Conservation (phyloP, 2,329 filamentous ascomycete genomes). For the Ophiostoma himal-ulmi region DNA sequence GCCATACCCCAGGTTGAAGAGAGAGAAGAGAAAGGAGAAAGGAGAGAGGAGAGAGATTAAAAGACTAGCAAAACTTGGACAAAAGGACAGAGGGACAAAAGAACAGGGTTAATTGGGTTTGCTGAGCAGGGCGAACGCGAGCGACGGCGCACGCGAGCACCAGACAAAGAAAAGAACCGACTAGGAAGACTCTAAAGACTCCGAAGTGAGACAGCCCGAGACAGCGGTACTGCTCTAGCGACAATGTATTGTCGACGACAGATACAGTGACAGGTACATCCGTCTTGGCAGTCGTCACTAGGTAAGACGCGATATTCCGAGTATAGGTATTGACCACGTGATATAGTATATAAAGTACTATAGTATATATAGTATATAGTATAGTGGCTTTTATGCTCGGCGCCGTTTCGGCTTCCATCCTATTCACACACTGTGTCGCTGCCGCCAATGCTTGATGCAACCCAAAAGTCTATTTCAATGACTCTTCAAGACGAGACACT, state of each 20-base stretch:
- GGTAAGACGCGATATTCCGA: background rate
- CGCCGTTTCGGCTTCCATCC: background rate
- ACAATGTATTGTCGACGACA: background rate
- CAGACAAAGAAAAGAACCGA: background rate
- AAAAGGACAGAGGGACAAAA: background rate
- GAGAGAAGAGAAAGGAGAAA: background rate
- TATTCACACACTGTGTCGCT: too few relatives aligned
- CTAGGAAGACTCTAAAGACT: too few relatives aligned
- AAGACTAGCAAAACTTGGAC: background rate
- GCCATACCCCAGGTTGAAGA: background rate
- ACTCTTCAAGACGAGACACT: background rate
- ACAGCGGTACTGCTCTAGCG: background rate
- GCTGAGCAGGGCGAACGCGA: background rate
- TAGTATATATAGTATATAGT: too few relatives aligned
- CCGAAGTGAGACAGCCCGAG: background rate
- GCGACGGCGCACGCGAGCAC: background rate
- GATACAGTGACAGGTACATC: background rate
- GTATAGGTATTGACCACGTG: too few relatives aligned
- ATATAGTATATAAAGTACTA: too few relatives aligned
- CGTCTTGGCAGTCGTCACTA: constrained; percentile 1
- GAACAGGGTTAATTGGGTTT: background rate
- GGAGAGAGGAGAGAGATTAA: background rate
- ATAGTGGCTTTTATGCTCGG: background rate
- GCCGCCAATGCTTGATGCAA: too few relatives aligned
- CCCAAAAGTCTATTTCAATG: too few relatives aligned